These are phyloP conservation scores for Vigna nakashimae DNA, from an alignment of 306 rosid species.

Conservation along the genomic window DNA sequence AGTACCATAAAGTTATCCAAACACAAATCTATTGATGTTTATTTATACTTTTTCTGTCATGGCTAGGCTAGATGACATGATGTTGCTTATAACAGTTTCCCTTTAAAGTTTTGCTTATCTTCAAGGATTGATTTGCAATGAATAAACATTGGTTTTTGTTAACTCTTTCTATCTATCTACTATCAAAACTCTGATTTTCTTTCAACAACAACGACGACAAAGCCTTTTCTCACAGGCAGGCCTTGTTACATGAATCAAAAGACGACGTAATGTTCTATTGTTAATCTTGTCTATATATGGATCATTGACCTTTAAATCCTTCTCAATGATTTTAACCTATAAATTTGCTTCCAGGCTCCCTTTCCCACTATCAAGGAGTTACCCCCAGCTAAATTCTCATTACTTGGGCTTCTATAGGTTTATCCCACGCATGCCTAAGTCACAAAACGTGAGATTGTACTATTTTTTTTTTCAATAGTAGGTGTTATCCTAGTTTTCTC, in stretches of 20 bases:
- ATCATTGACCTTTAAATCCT: neutral
- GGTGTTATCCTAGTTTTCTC: neutral
- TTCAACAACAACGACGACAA: neutral
- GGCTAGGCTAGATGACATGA: neutral
- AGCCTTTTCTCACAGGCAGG: neutral
- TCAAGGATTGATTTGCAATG: conserved; percentile 20
- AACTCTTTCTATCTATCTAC: conserved; percentile 14
- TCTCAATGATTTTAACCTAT: neutral
- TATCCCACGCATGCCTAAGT: neutral
- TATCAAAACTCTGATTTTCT: neutral
- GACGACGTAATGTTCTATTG: neutral
- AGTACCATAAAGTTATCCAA: neutral
- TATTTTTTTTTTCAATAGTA: neutral
- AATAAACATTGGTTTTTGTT: conserved; percentile 1
- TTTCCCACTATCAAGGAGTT: neutral
- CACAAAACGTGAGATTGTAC: neutral
- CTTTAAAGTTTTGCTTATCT: neutral
- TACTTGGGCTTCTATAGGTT: neutral
- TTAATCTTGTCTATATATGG: neutral
- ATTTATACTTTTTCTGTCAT: conserved; percentile 4
- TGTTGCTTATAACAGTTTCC: conserved; percentile 2
- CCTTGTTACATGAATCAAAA: neutral
- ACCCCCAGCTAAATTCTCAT: neutral
- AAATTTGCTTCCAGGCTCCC: neutral
- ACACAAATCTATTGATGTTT: neutral